phyloP scores from a whole-genome alignment of 495 filamentous ascomycete species.

The Pyrenula aspistea region DNA sequence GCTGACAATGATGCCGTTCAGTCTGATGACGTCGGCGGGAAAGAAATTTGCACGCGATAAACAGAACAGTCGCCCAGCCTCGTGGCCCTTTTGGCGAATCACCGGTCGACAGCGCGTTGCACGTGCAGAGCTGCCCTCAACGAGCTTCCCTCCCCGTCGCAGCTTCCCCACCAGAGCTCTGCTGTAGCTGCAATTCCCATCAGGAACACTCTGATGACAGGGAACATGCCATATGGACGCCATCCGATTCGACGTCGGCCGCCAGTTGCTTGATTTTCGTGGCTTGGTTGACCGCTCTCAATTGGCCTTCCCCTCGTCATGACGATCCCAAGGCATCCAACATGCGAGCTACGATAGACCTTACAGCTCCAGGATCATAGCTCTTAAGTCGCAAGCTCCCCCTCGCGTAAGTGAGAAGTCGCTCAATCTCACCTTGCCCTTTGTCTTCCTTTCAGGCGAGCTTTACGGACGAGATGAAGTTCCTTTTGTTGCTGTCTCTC shows the following conservation, averaged over 20 bases:
- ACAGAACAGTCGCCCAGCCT: too few species aligned
- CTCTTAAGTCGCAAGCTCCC: neutral
- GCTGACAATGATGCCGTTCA: too few species aligned
- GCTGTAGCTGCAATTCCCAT: too few species aligned
- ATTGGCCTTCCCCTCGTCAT: neutral
- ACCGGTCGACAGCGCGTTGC: too few species aligned
- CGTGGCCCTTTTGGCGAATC: too few species aligned
- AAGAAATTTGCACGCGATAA: too few species aligned
- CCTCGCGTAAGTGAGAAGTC: neutral
- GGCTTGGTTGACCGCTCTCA: neutral
- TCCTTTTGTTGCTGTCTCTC: slow-evolving; percentile 7
- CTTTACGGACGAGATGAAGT: neutral
- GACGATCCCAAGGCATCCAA: neutral
- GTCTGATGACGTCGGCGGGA: too few species aligned
- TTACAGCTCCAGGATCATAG: neutral
- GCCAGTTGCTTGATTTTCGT: too few species aligned
- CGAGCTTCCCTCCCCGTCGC: too few species aligned
- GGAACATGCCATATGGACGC: neutral
- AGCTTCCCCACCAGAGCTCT: too few species aligned
- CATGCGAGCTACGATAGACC: neutral
- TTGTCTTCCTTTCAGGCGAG: neutral
- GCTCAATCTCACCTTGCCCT: neutral
- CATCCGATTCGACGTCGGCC: neutral
- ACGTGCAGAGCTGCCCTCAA: too few species aligned
- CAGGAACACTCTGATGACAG: too few species aligned